Evolutionary conservation across 441 rosid species (phyloP).

Genomic region (Aleurites moluccanus): DNA sequence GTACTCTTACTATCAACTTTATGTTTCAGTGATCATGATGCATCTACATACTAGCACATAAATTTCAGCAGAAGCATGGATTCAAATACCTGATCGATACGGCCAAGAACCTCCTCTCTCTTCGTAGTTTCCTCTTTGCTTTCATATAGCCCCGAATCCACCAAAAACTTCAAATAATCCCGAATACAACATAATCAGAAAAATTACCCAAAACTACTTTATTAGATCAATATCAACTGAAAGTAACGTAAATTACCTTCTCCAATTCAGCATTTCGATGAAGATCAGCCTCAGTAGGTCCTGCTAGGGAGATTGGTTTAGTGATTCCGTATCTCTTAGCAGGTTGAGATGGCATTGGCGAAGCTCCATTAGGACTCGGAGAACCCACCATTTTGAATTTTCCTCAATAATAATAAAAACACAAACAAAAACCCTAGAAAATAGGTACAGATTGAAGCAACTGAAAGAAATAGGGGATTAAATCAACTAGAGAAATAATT

Average conservation of each 20-base stretch:
- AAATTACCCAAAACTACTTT: not conserved
- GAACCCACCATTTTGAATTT: conserved; percentile 40
- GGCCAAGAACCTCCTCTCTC: conserved; percentile 55
- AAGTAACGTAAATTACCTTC: conserved; percentile 36
- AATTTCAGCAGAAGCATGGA: not conserved
- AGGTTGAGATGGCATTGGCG: conserved; percentile 24
- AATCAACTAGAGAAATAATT: not conserved
- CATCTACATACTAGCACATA: not conserved
- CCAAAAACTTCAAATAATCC: conserved; percentile 41
- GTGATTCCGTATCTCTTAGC: conserved; percentile 46
- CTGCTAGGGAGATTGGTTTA: conserved; percentile 49
- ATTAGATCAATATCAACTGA: not conserved
- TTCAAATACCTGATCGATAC: conserved; percentile 45
- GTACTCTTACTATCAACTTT: not conserved
- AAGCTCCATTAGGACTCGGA: conserved; percentile 26
- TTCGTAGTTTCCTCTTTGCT: conserved; percentile 50
- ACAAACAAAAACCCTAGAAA: conserved; percentile 8
- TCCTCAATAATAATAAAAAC: not conserved
- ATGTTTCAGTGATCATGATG: not conserved
- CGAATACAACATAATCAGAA: not conserved
- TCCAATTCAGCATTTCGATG: conserved; percentile 50
- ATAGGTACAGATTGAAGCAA: not conserved
- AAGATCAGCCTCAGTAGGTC: conserved; percentile 48
- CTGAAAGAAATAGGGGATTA: too few relatives aligned
- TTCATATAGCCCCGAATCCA: conserved; percentile 59